Evolutionary conservation across 345 rosid species (phyloP), one percentile per base, ranked within the genome.

Genomic region (Gossypium anomalum): DNA sequence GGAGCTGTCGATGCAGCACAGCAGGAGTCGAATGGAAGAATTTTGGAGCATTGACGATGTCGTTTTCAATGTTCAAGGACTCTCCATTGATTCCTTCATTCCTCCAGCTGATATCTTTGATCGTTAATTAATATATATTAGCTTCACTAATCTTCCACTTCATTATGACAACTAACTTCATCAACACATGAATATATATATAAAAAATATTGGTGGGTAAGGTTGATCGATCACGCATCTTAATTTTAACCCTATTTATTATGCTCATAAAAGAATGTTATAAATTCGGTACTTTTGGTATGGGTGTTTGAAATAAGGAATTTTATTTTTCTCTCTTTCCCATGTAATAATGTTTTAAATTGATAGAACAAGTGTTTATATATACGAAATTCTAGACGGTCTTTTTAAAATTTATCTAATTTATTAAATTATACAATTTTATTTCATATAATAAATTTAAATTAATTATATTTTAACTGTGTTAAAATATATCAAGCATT

Each of bases 21-120:
- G 95, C 65, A 78, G 98, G 73, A 92, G 92, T 27, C 80, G 93
- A 61, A 92, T 94, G 97, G 97, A 94, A 75, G 98, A 94, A 79
- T 76, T 83, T 1, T 94, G 98, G 98, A 85, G 84, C 73, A 94
- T 94, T 71, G 97, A 90, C 76, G 97, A 94, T 83, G 94, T 89
- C 76, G 98, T 87, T 56, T 94, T 90, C 78, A 85, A 94, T 78
- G 98, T 94, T 27, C 92, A 86, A 0, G 97, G 98, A 3, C 95
- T 94, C 56, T 90, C 97, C 14, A 65, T 86, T 25, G 98, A 94
- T 69, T 82, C 83, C n/a, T 94, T 92, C 80, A 94, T 94, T 52
- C 98, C 98, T 71, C 98, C 98, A 1, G 93, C 98, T 49, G 98
- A 92, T 83, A 84, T 92, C 17, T 82, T 80, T 72, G 86, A 89